Percentiles rank a stretch among this genome's conserved stretches.
These are phyloP conservation scores for Phytopythium cucurbitacearum DNA, from an alignment of 352 stramenopile genomes.

Conservation along the genomic window DNA sequence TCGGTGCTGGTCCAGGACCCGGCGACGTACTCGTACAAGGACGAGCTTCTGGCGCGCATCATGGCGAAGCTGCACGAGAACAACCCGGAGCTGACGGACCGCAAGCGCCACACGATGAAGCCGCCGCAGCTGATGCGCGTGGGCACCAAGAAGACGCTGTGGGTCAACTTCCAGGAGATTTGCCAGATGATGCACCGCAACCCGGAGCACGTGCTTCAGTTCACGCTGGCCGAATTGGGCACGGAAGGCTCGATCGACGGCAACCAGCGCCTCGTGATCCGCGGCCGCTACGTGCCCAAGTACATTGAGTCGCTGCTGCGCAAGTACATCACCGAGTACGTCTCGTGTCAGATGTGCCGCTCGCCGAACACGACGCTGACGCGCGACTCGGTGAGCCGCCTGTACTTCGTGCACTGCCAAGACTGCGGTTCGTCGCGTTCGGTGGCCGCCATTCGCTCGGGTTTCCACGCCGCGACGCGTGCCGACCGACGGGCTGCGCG, in stretches of 20 bases:
- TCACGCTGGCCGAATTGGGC: constrained; percentile 99
- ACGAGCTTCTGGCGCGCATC: constrained; percentile 93
- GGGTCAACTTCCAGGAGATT: constrained; percentile 99
- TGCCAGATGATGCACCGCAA: constrained; percentile 98
- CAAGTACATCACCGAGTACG: constrained; percentile 99
- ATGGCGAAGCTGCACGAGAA: constrained; percentile 94
- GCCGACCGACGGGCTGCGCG: constrained; percentile 80
- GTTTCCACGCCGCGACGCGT: constrained; percentile 96
- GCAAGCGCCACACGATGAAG: constrained; percentile 92
- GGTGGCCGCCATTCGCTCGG: constrained; percentile 96
- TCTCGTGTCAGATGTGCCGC: constrained; percentile 99
- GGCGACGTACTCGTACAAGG: constrained; percentile 93
- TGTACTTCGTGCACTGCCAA: constrained; percentile 99
- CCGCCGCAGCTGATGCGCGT: constrained; percentile 88
- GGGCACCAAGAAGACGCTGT: constrained; percentile 98
- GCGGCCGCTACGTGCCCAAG: constrained; percentile 97
- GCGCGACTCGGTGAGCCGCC: constrained; percentile 93
- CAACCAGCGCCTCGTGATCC: constrained; percentile 98
- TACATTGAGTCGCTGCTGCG: constrained; percentile 99
- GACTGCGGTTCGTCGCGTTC: constrained; percentile 96
- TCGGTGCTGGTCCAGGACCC: constrained; percentile 82
- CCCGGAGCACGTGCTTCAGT: constrained; percentile 98
- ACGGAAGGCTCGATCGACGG: constrained; percentile 99
- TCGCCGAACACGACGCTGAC: constrained; percentile 97
- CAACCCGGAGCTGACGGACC: constrained; percentile 95